Evolutionary conservation across 2,329 filamentous ascomycete genomes (phyloP), one percentile per base, ranked within the genome.

Genomic region (Aschersonia sp.): DNA sequence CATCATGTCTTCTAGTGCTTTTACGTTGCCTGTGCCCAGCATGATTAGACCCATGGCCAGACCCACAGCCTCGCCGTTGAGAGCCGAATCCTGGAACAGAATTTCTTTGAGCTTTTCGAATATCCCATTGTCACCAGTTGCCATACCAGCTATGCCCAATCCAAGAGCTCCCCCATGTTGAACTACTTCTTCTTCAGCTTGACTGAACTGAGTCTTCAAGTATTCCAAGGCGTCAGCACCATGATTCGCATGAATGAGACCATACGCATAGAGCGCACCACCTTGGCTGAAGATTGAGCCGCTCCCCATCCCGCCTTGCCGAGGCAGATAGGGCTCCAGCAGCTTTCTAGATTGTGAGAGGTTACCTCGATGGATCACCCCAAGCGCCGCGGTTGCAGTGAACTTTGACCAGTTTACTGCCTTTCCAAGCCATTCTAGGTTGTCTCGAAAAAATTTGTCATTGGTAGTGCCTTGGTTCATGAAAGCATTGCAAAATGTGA

Each of bases 341-440:
- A 98, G 76, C 68, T 95, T 95, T 60, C 88, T 81, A 1, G 89
- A 92, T 60, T 98, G 90, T 30, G 84, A 85, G 50, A 98, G 73
- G 64, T 98, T 98, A 48, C 92, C 92, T 43, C 88, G 84, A 65
- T 98, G 92, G 53, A 98, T 96, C 46, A 97, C 92, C 64, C 92
- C 92, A 5, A 98, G 73, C 6, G 92, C 92, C 49, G 92, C 92
- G 5, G 92, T 98, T 11, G 92, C 92, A 1, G 92, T 96, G 63
- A 98, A 98, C 64, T 98, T 98, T 51, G 89, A 96, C 92, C 92
- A 98, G 70, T 98, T 98, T 44, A 97, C 88, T 30, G 92, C 92
- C 71, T 97, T 98, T 51, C 90, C 89, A 4, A 98, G 70, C 92
- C 92, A 98, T 55, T 98, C 92, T 30, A 98, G 69, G 62, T 98